These are phyloP conservation scores for Cyclospora cayetanensis DNA, from an alignment of 169 alveolate genomes.

Conservation along the genomic window DNA sequence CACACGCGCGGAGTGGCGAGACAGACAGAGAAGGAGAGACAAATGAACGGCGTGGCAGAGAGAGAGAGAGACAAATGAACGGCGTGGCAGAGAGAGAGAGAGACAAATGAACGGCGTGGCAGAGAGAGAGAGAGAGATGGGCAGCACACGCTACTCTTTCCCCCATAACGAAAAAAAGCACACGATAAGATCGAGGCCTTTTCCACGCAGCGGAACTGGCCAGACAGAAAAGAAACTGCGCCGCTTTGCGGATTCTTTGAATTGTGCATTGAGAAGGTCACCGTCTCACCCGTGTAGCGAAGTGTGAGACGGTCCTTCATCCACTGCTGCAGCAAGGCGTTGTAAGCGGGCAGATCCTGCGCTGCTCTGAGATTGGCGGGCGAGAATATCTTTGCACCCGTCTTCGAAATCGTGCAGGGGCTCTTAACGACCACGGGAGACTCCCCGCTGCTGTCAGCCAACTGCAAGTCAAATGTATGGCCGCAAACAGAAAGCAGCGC, in stretches of 20 bases:
- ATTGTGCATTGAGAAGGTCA: no score
- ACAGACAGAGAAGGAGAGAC: neutral
- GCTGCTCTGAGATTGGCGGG: conserved; percentile 90
- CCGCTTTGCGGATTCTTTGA: neutral
- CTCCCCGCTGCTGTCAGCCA: neutral
- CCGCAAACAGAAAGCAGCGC: conserved; percentile 63
- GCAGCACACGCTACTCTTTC: neutral
- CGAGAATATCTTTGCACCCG: conserved; percentile 80
- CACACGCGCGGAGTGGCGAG: neutral
- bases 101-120: neutral
- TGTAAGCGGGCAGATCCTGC: conserved; percentile 80
- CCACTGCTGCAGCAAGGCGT: conserved; percentile 81
- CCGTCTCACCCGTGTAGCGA: conserved; percentile 78
- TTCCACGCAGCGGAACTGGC: neutral
- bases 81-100: no score
- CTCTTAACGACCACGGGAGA: conserved; percentile 35
- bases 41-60: neutral
- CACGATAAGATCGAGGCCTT: no score
- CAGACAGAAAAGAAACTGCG: neutral
- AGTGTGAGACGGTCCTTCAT: conserved; percentile 81
- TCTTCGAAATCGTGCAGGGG: conserved; percentile 35
- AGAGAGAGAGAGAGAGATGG: neutral
- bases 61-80: no score
- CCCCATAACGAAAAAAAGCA: no score
- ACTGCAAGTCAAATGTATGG: conserved; percentile 41